Evolutionary conservation across 2,329 filamentous ascomycete species (phyloP).

Genomic region (Penicillium sp.): DNA sequence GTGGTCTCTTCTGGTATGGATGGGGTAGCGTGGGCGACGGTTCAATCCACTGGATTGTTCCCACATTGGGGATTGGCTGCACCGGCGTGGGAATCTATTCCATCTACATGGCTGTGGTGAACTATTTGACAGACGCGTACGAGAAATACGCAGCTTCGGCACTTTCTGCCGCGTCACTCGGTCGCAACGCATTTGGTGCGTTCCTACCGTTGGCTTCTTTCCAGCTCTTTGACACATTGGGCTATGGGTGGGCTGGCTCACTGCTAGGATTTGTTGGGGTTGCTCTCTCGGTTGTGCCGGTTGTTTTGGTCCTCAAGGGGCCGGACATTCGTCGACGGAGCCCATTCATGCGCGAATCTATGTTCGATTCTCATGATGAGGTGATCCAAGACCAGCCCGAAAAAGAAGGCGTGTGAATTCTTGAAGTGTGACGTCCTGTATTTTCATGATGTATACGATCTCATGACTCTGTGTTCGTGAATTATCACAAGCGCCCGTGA

Average conservation of each 20-base stretch:
- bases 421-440: neutral
- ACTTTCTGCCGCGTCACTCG: conserved; percentile 48
- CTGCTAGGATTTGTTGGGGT: conserved; percentile 48
- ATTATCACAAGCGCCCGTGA: no score
- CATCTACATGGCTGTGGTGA: conserved; percentile 52
- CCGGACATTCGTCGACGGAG: conserved; percentile 37
- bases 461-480: neutral
- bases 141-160: conserved; percentile 52
- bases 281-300: conserved; percentile 42
- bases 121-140: conserved; percentile 53
- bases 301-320: conserved; percentile 46
- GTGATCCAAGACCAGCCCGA: neutral
- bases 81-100: conserved; percentile 46
- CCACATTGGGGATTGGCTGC: conserved; percentile 33
- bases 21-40: conserved; percentile 30
- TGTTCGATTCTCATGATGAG: conserved; percentile 18
- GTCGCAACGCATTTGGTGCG: conserved; percentile 49
- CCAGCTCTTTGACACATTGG: conserved; percentile 42
- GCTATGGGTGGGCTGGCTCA: conserved; percentile 47
- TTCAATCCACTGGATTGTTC: conserved; percentile 38
- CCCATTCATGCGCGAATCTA: conserved; percentile 35
- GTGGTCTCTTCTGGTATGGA: conserved; percentile 40
- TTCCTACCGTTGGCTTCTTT: conserved; percentile 49
- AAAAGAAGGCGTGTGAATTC: neutral
- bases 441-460: neutral